Base-by-base conservation (phyloP, 768 basidiomycete genomes). In the Suillus sp. region DNA sequence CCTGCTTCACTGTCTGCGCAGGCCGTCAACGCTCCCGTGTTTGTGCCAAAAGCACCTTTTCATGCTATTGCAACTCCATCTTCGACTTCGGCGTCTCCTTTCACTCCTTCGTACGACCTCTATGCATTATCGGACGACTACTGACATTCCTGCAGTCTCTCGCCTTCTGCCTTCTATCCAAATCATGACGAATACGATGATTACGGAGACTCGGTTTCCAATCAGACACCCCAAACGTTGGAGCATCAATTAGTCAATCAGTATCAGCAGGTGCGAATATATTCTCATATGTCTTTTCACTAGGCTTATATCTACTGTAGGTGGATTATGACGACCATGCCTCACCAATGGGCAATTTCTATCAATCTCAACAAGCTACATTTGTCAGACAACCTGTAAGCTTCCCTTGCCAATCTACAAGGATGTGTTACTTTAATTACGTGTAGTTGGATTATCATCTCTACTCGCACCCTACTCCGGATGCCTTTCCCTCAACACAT, bases 371-470 rank as follows among this genome's bases (percentile, higher is more conserved):
- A 25, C 76, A 80, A 42, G 77, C 82, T 25, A 70, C 82, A 2
- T 90, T 84, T 69, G 69, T 86, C 63, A 84, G 84, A n/a, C 90
- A 92, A 70, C 90, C 92, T 25, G 92, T 93, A 71, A 68, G 78
- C 67, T 35, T 63, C 32, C n/a, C n/a, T 27, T 56, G 47, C 40
- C 60, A 14, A 32, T 63, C 27, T 61, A n/a, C 57, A 45, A 13
- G 58, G 59, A 45, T 51, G 18, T 59, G 25, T 60, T 45, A 51
- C 27, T 47, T 22, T 35, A 47, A 4, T 30, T 32, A 42, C 27
- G 10, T 60, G 48, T 71, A 96, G 93, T 84, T 99, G 53, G 87
- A 97, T 71, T 95, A 99, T 71, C 94, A 98, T 67, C 83, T 98
- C 35, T 99, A 99, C 78, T 89, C 92, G 4, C 84, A 85, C 2